phyloP scores from a whole-genome alignment of 2,329 filamentous ascomycete genomes.

The Rosellinia necatrix region DNA sequence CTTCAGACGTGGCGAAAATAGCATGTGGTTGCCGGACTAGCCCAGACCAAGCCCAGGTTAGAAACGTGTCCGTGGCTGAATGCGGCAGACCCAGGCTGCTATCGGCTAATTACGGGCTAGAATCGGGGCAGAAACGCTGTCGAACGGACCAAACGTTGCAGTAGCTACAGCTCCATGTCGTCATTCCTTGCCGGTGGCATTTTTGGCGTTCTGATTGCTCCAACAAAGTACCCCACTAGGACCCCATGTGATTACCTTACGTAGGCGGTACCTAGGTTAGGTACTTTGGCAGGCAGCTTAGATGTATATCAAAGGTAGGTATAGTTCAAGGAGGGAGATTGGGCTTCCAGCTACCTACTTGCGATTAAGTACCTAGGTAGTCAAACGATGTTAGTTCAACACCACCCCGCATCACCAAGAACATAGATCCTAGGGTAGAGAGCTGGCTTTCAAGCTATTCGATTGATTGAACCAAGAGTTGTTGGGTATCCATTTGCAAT shows the following conservation, averaged over 20 bases:
- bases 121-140: constrained; percentile 2
- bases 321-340: no score
- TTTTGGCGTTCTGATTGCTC: no score
- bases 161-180: constrained; percentile 15
- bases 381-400: not conserved
- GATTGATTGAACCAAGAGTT: constrained; percentile 5
- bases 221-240: no score
- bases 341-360: no score
- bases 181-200: constrained; percentile 7
- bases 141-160: no score
- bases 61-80: constrained; percentile 15
- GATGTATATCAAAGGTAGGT: no score
- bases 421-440: not conserved
- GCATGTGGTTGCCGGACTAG: no score
- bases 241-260: no score
- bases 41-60: not conserved
- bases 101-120: constrained; percentile 11
- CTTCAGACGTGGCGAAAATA: constrained; percentile 1
- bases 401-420: not conserved
- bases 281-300: no score
- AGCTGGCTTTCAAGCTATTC: not conserved
- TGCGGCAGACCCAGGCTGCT: constrained; percentile 15
- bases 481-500: constrained; percentile 25
- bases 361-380: no score
- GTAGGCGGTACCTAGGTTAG: no score